Percentiles rank a stretch among this genome's conserved stretches.
Conservation (phyloP, 2,329 filamentous ascomycete species). For the Lojkania enalia region DNA sequence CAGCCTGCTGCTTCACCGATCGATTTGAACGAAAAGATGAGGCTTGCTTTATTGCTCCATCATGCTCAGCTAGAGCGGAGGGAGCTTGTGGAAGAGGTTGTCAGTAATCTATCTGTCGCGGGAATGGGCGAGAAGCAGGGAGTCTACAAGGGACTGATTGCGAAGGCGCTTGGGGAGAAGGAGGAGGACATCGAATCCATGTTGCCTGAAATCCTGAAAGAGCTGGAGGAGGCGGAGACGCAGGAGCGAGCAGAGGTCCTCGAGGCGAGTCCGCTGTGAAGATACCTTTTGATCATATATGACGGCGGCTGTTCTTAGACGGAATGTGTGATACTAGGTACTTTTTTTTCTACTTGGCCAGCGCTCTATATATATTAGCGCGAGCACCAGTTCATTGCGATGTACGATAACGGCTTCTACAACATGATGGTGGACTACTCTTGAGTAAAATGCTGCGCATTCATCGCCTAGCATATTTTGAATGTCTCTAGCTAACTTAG, state of each 20-base stretch:
- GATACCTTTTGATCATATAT: no score
- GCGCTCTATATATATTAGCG: no score
- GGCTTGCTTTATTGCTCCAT: slow-evolving; percentile 62
- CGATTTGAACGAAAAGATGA: slow-evolving; percentile 56
- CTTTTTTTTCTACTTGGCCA: no score
- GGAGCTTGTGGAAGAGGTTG: slow-evolving; percentile 67
- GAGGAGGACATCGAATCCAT: slow-evolving; percentile 71
- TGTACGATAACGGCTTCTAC: no score
- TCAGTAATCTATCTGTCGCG: slow-evolving; percentile 67
- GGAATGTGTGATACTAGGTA: no score
- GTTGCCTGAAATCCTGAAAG: slow-evolving; percentile 54
- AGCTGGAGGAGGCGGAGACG: slow-evolving; percentile 54
- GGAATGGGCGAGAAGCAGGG: slow-evolving; percentile 74
- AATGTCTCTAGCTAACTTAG: no score
- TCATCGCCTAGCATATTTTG: no score
- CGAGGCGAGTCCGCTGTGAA: slow-evolving; percentile 36
- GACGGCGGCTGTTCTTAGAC: no score
- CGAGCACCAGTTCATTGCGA: no score
- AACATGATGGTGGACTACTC: no score
- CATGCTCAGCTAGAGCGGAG: slow-evolving; percentile 63
- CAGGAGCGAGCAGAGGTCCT: slow-evolving; percentile 41
- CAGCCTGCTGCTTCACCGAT: slow-evolving; percentile 40
- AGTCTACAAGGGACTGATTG: slow-evolving; percentile 71
- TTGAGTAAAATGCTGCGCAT: no score
- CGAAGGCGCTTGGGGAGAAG: slow-evolving; percentile 67